Evolutionary conservation across 225 moss, liverwort and hornwort species (phyloP), one percentile per base, ranked within the genome.

Genomic region (Lunularia cruciata): DNA sequence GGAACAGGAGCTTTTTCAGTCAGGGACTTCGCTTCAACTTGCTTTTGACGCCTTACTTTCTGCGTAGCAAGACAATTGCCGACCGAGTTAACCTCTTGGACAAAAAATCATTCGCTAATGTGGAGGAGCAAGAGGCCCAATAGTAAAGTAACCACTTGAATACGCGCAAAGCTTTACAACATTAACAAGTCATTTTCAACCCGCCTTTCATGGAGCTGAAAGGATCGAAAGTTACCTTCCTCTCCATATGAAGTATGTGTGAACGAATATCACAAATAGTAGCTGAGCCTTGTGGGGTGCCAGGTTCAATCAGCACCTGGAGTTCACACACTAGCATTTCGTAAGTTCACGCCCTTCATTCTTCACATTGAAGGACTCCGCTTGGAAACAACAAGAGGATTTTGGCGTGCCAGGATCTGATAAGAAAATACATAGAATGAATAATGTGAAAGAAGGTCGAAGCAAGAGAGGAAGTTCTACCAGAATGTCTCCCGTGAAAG

Each of bases 181-280:
- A 30, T 11, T 28, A 31, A 13, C 3, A 26, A 56, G 56, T 18
- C 34, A 35, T 6, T 18, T 5, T 15, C 16, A 34, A 57, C 57
- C 10, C n/a, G 9, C 2, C 0, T 1, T 58, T 32, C 57, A 31
- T 15, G 19, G 5, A 4, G 15, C 3, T 6, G 32, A 57, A 2
- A 6, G 8, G 10, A 32, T 7, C n/a, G 6, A 32, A 57, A 60
- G 13, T 18, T 78, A 88, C 88, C 88, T 89, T 98, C 76, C 78
- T 91, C 72, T 98, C 96, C 87, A 93, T 75, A 30, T 89, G 90
- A 16, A 98, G 74, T 42, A 98, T 76, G 60, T 98, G 96, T 47
- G 90, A 78, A 53, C 96, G 86, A 81, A 86, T 83, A 70, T 92
- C 92, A 6, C 90, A 86, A 57, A 98, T 78, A 27, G 79, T 86